Conservation (phyloP, 2,329 filamentous ascomycete genomes). For the Dothideomycetes sp. region DNA sequence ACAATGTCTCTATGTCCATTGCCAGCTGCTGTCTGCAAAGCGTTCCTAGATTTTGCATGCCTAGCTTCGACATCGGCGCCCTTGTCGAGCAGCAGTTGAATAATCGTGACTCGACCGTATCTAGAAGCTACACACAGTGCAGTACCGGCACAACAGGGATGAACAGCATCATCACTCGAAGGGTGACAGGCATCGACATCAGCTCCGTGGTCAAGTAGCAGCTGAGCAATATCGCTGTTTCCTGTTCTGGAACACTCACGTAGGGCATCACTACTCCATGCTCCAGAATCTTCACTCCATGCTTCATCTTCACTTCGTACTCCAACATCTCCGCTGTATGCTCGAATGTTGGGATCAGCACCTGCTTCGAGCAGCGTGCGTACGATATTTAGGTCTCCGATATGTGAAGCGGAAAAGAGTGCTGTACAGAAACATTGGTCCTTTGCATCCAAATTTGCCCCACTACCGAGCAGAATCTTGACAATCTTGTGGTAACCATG, state of each 20-base stretch:
- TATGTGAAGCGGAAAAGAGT: constrained; percentile 14
- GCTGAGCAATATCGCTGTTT: constrained; percentile 9
- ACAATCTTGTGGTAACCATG: constrained; percentile 12
- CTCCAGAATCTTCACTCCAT: too few species aligned
- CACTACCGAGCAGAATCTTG: constrained; percentile 11
- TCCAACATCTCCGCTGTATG: constrained; percentile 16
- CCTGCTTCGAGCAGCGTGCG: too few species aligned
- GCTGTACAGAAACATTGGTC: constrained; percentile 14
- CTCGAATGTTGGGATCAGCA: too few species aligned
- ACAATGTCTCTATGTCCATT: constrained; percentile 11
- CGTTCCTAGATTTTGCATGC: constrained; percentile 15
- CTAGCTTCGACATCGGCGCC: constrained; percentile 15
- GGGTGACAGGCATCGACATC: constrained; percentile 10
- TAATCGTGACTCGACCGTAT: constrained; percentile 11
- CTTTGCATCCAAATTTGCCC: constrained; percentile 12
- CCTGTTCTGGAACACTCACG: constrained; percentile 12
- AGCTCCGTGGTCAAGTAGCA: constrained; percentile 13
- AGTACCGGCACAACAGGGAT: constrained; percentile 15
- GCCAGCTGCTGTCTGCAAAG: constrained; percentile 13
- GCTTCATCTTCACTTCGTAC: too few species aligned
- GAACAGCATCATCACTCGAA: constrained; percentile 15
- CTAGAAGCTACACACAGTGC: constrained; percentile 14
- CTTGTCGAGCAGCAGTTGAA: constrained; percentile 17
- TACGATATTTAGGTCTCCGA: constrained; percentile 14
- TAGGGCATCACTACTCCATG: constrained; percentile 13